Evolutionary conservation across 495 filamentous ascomycete genomes (phyloP).

Genomic region (Parathielavia appendiculata): DNA sequence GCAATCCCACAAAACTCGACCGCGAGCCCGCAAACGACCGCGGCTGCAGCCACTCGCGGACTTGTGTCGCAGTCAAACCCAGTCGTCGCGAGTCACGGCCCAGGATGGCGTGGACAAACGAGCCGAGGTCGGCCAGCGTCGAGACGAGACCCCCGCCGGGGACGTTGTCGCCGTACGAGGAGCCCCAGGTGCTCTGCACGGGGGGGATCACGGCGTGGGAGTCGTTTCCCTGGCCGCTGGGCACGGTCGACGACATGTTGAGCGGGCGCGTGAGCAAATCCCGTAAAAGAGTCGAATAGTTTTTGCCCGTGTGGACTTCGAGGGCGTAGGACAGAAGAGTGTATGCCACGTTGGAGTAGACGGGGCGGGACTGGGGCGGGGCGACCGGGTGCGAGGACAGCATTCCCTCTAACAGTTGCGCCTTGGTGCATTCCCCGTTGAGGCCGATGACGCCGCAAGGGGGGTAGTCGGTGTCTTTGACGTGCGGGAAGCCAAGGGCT

Average conservation of each 20-base stretch:
- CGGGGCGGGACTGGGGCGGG: conserved; percentile 1
- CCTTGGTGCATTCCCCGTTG: neutral
- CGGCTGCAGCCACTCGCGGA: conserved; percentile 25
- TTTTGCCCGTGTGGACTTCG: conserved; percentile 3
- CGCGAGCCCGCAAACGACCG: conserved; percentile 16
- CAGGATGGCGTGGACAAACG: conserved; percentile 35
- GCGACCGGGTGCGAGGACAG: neutral
- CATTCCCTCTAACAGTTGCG: neutral
- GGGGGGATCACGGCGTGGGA: conserved; percentile 27
- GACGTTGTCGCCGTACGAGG: conserved; percentile 17
- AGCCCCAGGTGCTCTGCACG: conserved; percentile 17
- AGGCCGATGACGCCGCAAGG: conserved; percentile 5
- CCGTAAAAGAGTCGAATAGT: conserved; percentile 27
- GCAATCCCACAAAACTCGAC: conserved; percentile 17
- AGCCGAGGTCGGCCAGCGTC: conserved; percentile 34
- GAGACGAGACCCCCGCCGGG: conserved; percentile 34
- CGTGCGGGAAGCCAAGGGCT: conserved; percentile 1
- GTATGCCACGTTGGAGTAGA: conserved; percentile 9
- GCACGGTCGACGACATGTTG: conserved; percentile 31
- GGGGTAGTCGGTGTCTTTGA: conserved; percentile 1
- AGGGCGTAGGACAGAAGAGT: neutral
- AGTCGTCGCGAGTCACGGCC: conserved; percentile 9
- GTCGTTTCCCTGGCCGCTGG: conserved; percentile 24
- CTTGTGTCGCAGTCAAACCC: neutral
- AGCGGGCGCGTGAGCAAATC: conserved; percentile 37